These are phyloP conservation scores for Solanum rostratum DNA, from an alignment of 257 asterid genomes.

Conservation along the genomic window DNA sequence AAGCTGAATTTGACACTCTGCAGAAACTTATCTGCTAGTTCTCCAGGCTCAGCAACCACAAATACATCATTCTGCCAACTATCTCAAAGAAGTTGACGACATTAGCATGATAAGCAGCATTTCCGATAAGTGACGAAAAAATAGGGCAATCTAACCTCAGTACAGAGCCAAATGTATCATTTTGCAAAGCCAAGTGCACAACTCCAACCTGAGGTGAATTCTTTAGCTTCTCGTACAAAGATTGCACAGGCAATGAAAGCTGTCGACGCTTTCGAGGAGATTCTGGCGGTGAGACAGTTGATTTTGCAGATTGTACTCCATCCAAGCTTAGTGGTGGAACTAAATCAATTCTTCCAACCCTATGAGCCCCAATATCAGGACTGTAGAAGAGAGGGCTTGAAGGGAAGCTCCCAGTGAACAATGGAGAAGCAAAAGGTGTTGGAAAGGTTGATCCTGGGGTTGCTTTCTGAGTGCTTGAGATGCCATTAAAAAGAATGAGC, in stretches of 20 bases:
- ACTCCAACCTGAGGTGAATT: conserved; percentile 90
- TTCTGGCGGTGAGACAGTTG: conserved; percentile 60
- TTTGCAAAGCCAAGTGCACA: conserved; percentile 86
- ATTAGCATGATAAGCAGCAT: conserved; percentile 8
- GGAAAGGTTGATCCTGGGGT: conserved; percentile 52
- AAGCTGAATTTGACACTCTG: conserved; percentile 78
- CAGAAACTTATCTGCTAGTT: conserved; percentile 81
- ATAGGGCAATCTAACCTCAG: conserved; percentile 39
- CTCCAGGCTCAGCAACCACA: conserved; percentile 99
- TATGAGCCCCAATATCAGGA: conserved; percentile 74
- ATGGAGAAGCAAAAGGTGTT: conserved; percentile 78
- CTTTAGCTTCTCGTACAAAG: conserved; percentile 74
- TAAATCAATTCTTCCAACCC: conserved; percentile 64
- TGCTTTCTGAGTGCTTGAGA: conserved; percentile 43
- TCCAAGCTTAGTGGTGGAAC: conserved; percentile 94
- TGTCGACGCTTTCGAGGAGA: conserved; percentile 76
- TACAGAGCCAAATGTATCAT: conserved; percentile 82
- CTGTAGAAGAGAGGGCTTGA: conserved; percentile 75
- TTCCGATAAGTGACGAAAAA: neutral
- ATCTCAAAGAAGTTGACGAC: conserved; percentile 4
- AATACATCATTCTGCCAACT: conserved; percentile 99
- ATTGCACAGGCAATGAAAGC: conserved; percentile 44
- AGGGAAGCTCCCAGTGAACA: conserved; percentile 96
- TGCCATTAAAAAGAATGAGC: conserved; percentile 42
- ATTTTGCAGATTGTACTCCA: conserved; percentile 62